Percentiles rank a stretch among this genome's conserved stretches.
phyloP scores from a whole-genome alignment of 257 asterid genomes.

The Gardenia jasminoides region DNA sequence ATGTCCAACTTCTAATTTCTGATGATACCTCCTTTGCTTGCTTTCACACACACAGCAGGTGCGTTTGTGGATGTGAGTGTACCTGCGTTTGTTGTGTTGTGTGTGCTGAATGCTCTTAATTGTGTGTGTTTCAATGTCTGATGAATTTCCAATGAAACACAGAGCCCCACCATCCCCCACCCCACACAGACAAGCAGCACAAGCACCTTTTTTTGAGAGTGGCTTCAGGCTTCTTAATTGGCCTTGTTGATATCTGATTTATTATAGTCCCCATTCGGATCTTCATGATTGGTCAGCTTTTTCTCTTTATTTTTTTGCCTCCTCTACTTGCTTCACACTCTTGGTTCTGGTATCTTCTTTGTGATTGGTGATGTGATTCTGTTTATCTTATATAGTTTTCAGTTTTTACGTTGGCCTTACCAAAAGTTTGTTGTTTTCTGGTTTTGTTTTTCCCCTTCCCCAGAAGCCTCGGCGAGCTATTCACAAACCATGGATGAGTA shows the following conservation, averaged over 20 bases:
- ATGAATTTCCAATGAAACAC: conserved; percentile 23
- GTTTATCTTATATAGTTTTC: conserved; percentile 16
- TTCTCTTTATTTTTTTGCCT: conserved; percentile 14
- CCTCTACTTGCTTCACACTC: conserved; percentile 30
- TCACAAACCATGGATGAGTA: conserved; percentile 82
- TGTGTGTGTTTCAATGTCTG: conserved; percentile 27
- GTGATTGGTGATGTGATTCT: conserved; percentile 47
- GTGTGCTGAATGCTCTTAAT: conserved; percentile 21
- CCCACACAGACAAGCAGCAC: conserved; percentile 35
- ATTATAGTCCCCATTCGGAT: conserved; percentile 31
- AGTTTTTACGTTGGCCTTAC: conserved; percentile 14
- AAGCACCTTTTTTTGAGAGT: conserved; percentile 26
- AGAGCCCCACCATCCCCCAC: conserved; percentile 40
- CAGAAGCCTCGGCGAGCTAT: conserved; percentile 60
- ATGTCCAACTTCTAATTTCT: conserved; percentile 14
- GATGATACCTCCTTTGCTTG: conserved; percentile 16
- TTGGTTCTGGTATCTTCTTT: conserved; percentile 38
- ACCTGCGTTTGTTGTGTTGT: neutral
- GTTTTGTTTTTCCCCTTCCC: neutral
- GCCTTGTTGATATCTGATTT: conserved; percentile 29
- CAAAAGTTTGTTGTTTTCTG: conserved; percentile 15
- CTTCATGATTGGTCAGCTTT: conserved; percentile 29
- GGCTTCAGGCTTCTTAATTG: conserved; percentile 32
- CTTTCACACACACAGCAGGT: conserved; percentile 12
- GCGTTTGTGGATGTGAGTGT: conserved; percentile 5